These are phyloP conservation scores for Aspergillus pseudotamarii DNA, from an alignment of 2,329 filamentous ascomycete species.

Conservation along the genomic window DNA sequence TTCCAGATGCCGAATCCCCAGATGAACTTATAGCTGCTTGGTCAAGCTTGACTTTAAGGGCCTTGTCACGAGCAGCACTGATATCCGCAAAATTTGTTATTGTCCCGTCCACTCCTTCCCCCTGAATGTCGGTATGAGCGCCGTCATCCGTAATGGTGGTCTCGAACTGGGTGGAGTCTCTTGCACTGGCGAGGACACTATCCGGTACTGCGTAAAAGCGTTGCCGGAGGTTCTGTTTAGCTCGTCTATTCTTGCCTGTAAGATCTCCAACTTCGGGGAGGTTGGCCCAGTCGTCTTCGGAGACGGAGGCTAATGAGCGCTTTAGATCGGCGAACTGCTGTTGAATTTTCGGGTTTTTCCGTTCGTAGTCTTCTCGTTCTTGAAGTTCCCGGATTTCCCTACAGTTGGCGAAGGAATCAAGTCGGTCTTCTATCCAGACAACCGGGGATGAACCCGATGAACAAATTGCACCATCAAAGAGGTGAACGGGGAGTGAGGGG, in stretches of 20 bases:
- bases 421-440: slow-evolving; percentile 79
- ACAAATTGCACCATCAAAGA: slow-evolving; percentile 55
- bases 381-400: slow-evolving; percentile 93
- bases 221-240: slow-evolving; percentile 78
- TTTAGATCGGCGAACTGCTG: slow-evolving; percentile 97
- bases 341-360: slow-evolving; percentile 96
- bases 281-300: slow-evolving; percentile 95
- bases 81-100: slow-evolving; percentile 99
- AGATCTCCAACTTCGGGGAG: slow-evolving; percentile 95
- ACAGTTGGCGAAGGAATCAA: slow-evolving; percentile 59
- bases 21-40: slow-evolving; percentile 76
- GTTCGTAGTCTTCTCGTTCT: slow-evolving; percentile 93
- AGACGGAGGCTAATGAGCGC: slow-evolving; percentile 81
- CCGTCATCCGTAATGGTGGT: slow-evolving; percentile 87
- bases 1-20: slow-evolving; percentile 72
- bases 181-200: slow-evolving; percentile 85
- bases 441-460: slow-evolving; percentile 64
- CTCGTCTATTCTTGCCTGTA: slow-evolving; percentile 88
- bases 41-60: slow-evolving; percentile 89
- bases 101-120: slow-evolving; percentile 69
- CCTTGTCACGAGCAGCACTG: slow-evolving; percentile 92
- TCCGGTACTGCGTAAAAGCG: slow-evolving; percentile 96
- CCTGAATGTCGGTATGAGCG: slow-evolving; percentile 49
- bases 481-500: slow-evolving; percentile 13
- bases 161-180: slow-evolving; percentile 78